A percentile compares a stretch with the other conserved stretches of the same genome.
Conservation (phyloP, 129 eudicot species). For the Glebionis coronaria region DNA sequence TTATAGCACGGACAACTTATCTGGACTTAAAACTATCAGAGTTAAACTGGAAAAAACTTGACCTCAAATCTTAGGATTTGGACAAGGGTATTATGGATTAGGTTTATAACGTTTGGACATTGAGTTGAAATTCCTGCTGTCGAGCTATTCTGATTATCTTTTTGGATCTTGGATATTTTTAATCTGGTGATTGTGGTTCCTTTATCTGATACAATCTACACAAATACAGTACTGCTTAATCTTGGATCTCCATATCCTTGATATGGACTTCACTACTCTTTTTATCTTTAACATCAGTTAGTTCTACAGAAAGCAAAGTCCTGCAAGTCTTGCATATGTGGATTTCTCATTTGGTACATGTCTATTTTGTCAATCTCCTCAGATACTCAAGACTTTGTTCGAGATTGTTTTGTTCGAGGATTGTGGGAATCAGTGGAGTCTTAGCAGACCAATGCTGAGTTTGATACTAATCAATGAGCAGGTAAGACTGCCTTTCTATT, state of each 20-base stretch:
- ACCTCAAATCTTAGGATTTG: too few relatives aligned
- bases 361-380: constrained; percentile 10
- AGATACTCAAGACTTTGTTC: constrained; percentile 88
- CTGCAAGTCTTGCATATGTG: not conserved
- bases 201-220: too few relatives aligned
- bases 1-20: too few relatives aligned
- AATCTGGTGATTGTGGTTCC: too few relatives aligned
- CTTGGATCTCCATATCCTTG: constrained; percentile 9
- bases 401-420: constrained; percentile 94
- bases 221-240: not conserved
- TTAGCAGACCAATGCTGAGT: constrained; percentile 93
- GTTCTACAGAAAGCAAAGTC: not conserved
- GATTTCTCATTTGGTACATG: not conserved
- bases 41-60: too few relatives aligned
- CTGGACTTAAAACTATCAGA: too few relatives aligned
- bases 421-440: constrained; percentile 81
- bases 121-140: too few relatives aligned
- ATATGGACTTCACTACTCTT: not conserved
- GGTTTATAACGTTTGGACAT: too few relatives aligned
- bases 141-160: too few relatives aligned
- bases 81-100: too few relatives aligned
- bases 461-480: constrained; percentile 83
- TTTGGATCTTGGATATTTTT: too few relatives aligned
- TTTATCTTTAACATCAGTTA: not conserved
- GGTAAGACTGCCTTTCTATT: constrained; percentile 32